Conservation (phyloP, 768 basidiomycete genomes). For the Macrocybe gigantea region DNA sequence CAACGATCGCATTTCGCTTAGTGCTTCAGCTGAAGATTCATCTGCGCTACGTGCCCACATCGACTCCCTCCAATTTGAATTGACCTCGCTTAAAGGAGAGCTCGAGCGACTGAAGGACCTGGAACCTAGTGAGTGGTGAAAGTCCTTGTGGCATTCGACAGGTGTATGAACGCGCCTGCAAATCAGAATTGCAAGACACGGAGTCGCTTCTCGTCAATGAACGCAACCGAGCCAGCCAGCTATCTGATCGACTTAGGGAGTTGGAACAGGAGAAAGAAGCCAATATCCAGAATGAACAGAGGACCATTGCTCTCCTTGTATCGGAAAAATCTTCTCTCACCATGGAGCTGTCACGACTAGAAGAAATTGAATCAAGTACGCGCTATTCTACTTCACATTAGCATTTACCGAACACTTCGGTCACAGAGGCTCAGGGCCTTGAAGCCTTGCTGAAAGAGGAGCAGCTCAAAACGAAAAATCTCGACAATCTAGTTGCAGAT, state of each 20-base stretch:
- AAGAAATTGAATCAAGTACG: slow-evolving; percentile 57
- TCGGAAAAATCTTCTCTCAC: slow-evolving; percentile 61
- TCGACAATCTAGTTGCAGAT: slow-evolving; percentile 22
- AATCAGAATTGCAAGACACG: slow-evolving; percentile 24
- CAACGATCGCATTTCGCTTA: neutral
- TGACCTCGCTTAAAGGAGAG: slow-evolving; percentile 17
- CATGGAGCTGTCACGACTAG: slow-evolving; percentile 52
- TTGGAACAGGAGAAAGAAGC: slow-evolving; percentile 27
- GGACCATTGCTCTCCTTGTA: slow-evolving; percentile 73
- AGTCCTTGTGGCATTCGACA: neutral
- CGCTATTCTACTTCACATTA: slow-evolving; percentile 1
- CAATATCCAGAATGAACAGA: slow-evolving; percentile 50
- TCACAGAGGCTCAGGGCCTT: slow-evolving; percentile 23
- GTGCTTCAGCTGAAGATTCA: neutral
- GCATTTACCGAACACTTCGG: neutral
- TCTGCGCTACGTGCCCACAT: neutral
- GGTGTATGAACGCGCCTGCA: neutral
- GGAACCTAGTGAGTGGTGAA: slow-evolving; percentile 20
- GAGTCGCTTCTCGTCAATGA: slow-evolving; percentile 29
- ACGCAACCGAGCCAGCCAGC: slow-evolving; percentile 19
- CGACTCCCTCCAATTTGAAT: neutral
- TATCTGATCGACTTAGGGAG: slow-evolving; percentile 23
- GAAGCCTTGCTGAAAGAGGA: slow-evolving; percentile 38
- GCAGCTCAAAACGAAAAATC: slow-evolving; percentile 27
- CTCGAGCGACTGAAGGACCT: slow-evolving; percentile 23